phyloP scores from a whole-genome alignment of 2,329 filamentous ascomycete species.

The Fusarium anguioides region DNA sequence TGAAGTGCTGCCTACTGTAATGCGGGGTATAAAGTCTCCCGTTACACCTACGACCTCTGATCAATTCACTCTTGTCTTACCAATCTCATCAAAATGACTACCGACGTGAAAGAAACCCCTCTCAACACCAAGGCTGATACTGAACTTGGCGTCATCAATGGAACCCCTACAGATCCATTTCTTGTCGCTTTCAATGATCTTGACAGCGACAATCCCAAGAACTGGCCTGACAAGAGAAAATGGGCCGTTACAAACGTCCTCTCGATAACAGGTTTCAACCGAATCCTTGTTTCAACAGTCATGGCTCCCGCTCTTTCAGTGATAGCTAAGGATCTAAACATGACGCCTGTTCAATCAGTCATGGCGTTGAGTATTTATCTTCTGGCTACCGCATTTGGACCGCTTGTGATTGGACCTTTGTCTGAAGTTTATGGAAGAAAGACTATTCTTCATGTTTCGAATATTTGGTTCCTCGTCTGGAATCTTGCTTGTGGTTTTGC shows the following conservation, averaged over 20 bases:
- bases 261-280: constrained; percentile 62
- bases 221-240: constrained; percentile 56
- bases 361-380: constrained; percentile 60
- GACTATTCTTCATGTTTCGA: constrained; percentile 56
- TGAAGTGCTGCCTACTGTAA: neutral
- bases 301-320: constrained; percentile 61
- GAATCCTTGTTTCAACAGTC: constrained; percentile 63
- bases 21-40: neutral
- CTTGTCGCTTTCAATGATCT: constrained; percentile 45
- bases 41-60: rapidly evolving
- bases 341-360: constrained; percentile 59
- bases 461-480: constrained; percentile 62
- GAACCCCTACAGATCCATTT: constrained; percentile 25
- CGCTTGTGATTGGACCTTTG: constrained; percentile 56
- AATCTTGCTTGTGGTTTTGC: constrained; percentile 59
- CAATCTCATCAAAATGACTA: neutral
- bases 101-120: neutral
- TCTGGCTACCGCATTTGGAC: constrained; percentile 57
- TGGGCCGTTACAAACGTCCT: constrained; percentile 62
- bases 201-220: constrained; percentile 52
- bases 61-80: neutral
- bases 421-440: constrained; percentile 62
- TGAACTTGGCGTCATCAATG: neutral
- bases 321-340: constrained; percentile 63
- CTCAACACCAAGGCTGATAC: neutral